A percentile compares a stretch with the other conserved stretches of the same genome.
These are phyloP conservation scores for Inga oerstediana DNA, from an alignment of 306 rosid genomes.

Conservation along the genomic window DNA sequence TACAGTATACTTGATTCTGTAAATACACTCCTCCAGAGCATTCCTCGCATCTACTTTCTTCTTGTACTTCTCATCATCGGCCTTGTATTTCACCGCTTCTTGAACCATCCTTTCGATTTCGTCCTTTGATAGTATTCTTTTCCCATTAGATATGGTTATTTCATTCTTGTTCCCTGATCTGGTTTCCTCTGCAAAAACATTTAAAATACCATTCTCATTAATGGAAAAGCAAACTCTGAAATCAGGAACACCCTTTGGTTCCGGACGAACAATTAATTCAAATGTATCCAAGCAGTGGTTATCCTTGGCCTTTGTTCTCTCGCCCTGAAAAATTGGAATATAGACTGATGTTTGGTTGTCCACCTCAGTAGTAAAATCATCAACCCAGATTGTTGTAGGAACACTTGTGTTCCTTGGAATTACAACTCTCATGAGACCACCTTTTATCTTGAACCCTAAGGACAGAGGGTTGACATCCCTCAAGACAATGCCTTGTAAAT, in stretches of 20 bases:
- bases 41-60: conserved; percentile 4
- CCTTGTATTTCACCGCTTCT: conserved; percentile 71
- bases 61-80: background rate
- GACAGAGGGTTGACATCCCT: conserved; percentile 59
- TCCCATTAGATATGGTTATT: conserved; percentile 53
- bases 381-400: conserved; percentile 40
- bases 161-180: conserved; percentile 59
- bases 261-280: conserved; percentile 59
- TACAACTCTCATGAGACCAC: conserved; percentile 64
- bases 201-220: conserved; percentile 69
- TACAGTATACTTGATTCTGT: conserved; percentile 58
- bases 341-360: background rate
- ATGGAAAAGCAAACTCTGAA: conserved; percentile 68
- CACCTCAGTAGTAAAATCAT: background rate
- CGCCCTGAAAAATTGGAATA: conserved; percentile 55
- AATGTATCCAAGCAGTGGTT: conserved; percentile 66
- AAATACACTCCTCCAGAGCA: conserved; percentile 56
- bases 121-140: conserved; percentile 55
- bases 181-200: conserved; percentile 65
- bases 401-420: conserved; percentile 71
- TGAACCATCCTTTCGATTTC: conserved; percentile 69
- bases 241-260: conserved; percentile 62
- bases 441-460: conserved; percentile 58
- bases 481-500: background rate
- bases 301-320: conserved; percentile 58